Conservation (phyloP, 805 yeast species). For the Sporopachydermia quercuum region DNA sequence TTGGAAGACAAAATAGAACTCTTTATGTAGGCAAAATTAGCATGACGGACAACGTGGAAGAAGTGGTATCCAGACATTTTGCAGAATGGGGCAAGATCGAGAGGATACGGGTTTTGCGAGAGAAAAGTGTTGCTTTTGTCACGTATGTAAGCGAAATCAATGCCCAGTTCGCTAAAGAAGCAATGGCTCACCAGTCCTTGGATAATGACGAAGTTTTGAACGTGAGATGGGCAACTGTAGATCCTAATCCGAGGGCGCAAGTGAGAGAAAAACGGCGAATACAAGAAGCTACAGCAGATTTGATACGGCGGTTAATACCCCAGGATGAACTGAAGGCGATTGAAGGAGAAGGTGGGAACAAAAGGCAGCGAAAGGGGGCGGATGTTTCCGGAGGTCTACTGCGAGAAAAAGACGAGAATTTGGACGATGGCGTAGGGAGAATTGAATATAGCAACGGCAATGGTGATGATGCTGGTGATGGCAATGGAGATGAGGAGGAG, state of each 20-base stretch:
- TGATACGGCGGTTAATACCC: conserved; percentile 27
- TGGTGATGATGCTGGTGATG: conserved; percentile 2
- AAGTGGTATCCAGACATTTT: conserved; percentile 33
- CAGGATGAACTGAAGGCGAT: conserved; percentile 23
- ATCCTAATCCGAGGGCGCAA: conserved; percentile 61
- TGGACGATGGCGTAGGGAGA: conserved; percentile 7
- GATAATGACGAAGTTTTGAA: conserved; percentile 50
- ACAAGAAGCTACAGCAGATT: conserved; percentile 38
- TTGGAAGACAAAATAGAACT: conserved; percentile 54
- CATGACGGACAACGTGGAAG: conserved; percentile 27
- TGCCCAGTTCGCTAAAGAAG: conserved; percentile 94
- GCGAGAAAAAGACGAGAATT: conserved; percentile 9
- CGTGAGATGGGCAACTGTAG: conserved; percentile 82
- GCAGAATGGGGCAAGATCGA: conserved; percentile 66
- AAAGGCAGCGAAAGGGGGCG: conserved; percentile 13
- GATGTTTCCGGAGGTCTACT: conserved; percentile 14
- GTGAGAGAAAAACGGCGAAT: conserved; percentile 30
- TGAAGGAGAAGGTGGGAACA: conserved; percentile 13
- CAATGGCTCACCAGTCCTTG: conserved; percentile 74
- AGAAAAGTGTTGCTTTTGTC: conserved; percentile 65
- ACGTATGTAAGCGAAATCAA: conserved; percentile 49
- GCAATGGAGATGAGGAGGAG: too few relatives aligned
- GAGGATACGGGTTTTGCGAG: conserved; percentile 42
- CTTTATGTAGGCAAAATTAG: conserved; percentile 54
- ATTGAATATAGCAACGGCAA: conserved; percentile 5